Base-by-base conservation (phyloP, 2,329 filamentous ascomycete species). In the Aureobasidium pullulans region DNA sequence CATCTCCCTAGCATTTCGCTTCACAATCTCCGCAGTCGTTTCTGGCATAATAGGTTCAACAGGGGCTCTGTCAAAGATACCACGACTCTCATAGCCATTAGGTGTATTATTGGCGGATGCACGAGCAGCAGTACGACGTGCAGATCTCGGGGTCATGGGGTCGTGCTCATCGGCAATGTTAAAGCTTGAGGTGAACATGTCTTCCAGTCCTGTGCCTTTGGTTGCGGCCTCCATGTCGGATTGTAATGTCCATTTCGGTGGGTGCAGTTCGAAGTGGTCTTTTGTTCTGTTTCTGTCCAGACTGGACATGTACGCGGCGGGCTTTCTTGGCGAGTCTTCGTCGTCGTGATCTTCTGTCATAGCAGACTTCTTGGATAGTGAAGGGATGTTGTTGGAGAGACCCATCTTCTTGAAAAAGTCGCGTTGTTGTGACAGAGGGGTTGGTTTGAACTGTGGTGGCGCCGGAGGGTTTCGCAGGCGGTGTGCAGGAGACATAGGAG, bases 401-500 rank as follows among this genome's bases (percentile, higher is more conserved):
- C 62, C 57, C 62, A 63, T 63, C 13, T 52, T 59, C 48, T 62
- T 59, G 60, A 63, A 63, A 29, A 61, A 63, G 31, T 63, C 62
- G 16, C 47, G 57, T 32, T 62, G 62, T 32, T 63, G 59, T 4
- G 62, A 60, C 10, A 62, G 52, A 28, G 60, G 57, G 5, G 58
- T 58, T 11, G 62, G 62, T 32, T 63, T 63, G 44, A 63, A 63
- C 28, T 59, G 53, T 11, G 62, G 60, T 16, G 50, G 52, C 16
- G 50, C 32, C 4, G 59, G 60, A 40, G 85, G 85, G 61, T 87
- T 88, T 34, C 82, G 78, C 6, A 84, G 71, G 44, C 79, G 78
- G 42, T 84, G 81, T 2, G 85, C 84, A 23, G 86, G 85, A n/a
- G 80, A 81, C 13, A 79, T 82, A 13, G 88, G 88, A 1, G 86